Base-by-base conservation (phyloP, 169 alveolate genomes). In the Theileria orientalis region DNA sequence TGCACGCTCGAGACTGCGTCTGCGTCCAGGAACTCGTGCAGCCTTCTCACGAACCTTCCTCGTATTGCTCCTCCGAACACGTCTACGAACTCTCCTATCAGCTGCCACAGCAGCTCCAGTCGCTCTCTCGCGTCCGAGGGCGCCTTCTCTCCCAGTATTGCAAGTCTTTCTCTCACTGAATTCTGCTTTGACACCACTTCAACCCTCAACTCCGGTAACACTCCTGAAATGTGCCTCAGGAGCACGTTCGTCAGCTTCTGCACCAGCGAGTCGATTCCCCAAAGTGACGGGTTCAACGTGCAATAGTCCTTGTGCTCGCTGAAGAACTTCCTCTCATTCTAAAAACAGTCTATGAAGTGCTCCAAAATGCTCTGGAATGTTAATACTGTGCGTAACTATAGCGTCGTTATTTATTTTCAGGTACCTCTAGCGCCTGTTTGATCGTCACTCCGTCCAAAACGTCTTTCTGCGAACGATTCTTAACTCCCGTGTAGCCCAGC, bases 61-160 rank as follows among this genome's bases (percentile, higher is more conserved):
- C 94, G 89, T 51, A 98, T 95, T 8, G 97, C 92, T 71, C 96
- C 97, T 74, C 95, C 95, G 74, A 96, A 93, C 75, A 95, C 95
- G 52, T 96, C 98, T 41, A 99, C 96, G 75, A 94, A 98, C 83
- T 98, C 99, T 9, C 99, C 97, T 46, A 97, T 94, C 97, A 97
- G 92, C 59, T 95, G 95, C 99, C 99, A 98, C 76, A 98, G 86
- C 74, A 97, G 91, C 76, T 96, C 98, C 74, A 96, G 93, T 61
- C 96, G 95, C 27, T 94, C 98, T 14, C 92, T 89, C 25, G 88
- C 80, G 61, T 95, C 98, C 25, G 82, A 40, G 0, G 98, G 99
- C 51, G 96, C 96, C 35, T 94, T 90, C 13, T 95, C 95, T 19
- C 98, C 99, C 27, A 97, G 83, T 60, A 90, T 92, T 74, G 90